These are phyloP conservation scores for Colletotrichum agaves DNA, from an alignment of 2,329 filamentous ascomycete genomes.

Conservation along the genomic window DNA sequence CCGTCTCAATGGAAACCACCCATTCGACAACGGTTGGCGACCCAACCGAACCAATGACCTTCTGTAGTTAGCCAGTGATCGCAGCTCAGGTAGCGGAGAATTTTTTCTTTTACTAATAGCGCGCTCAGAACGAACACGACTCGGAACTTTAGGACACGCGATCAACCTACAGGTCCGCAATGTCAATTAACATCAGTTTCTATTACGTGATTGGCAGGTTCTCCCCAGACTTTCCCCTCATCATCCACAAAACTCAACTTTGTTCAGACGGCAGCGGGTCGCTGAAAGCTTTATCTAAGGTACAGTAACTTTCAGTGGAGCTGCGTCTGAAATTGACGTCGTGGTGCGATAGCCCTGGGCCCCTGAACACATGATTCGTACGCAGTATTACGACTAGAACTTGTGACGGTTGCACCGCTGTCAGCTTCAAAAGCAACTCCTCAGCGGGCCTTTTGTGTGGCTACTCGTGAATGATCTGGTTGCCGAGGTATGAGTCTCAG, in stretches of 20 bases:
- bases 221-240: conserved; percentile 30
- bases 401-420: background rate
- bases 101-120: conserved; percentile 19
- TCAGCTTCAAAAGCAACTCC: background rate
- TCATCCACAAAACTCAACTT: conserved; percentile 31
- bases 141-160: conserved; percentile 22
- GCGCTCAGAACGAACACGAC: conserved; percentile 1
- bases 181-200: conserved; percentile 8
- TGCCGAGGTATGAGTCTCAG: background rate
- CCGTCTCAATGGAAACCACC: conserved; percentile 16
- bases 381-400: background rate
- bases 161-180: background rate
- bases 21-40: conserved; percentile 28
- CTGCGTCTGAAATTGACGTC: conserved; percentile 5
- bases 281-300: too few relatives aligned
- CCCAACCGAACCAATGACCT: conserved; percentile 16
- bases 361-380: background rate
- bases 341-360: conserved; percentile 2
- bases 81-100: conserved; percentile 15
- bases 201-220: conserved; percentile 31
- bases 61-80: conserved; percentile 4
- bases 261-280: conserved; percentile 31
- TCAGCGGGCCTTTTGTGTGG: background rate
- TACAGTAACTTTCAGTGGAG: conserved; percentile 20
- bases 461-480: background rate